Evolutionary conservation across 345 rosid species (phyloP).

Genomic region (Murraya koenigii): DNA sequence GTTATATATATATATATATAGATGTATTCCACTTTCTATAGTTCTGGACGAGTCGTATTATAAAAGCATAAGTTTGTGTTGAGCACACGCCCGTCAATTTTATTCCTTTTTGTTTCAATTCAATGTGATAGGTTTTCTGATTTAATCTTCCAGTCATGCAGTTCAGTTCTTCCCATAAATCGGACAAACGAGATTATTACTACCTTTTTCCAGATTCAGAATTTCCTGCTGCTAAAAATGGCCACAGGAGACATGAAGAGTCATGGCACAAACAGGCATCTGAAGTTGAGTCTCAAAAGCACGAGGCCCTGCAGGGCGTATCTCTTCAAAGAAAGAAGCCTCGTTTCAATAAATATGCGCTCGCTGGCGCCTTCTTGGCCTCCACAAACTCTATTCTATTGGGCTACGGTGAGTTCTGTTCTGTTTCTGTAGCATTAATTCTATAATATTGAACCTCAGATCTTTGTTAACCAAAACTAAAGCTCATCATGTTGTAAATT

Average conservation of each 20-base stretch:
- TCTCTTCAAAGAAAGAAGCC: background rate
- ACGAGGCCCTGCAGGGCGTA: background rate
- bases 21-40: background rate
- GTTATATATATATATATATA: too few species aligned
- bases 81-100: background rate
- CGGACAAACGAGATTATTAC: constrained; percentile 8
- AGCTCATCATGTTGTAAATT: background rate
- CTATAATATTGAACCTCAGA: background rate
- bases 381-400: constrained; percentile 64
- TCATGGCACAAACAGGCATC: constrained; percentile 4
- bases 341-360: constrained; percentile 47
- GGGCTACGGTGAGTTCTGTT: constrained; percentile 56
- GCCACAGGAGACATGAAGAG: constrained; percentile 2
- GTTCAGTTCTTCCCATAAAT: constrained; percentile 19
- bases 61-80: background rate
- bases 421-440: background rate
- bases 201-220: constrained; percentile 26
- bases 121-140: background rate
- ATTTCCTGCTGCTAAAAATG: background rate
- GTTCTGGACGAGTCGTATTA: background rate
- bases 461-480: background rate
- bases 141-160: constrained; percentile 25
- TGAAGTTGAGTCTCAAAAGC: background rate
- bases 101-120: background rate
- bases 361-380: constrained; percentile 65